Evolutionary conservation across 805 yeast genomes (phyloP).

Genomic region (Zygosaccharomyces rouxii): DNA sequence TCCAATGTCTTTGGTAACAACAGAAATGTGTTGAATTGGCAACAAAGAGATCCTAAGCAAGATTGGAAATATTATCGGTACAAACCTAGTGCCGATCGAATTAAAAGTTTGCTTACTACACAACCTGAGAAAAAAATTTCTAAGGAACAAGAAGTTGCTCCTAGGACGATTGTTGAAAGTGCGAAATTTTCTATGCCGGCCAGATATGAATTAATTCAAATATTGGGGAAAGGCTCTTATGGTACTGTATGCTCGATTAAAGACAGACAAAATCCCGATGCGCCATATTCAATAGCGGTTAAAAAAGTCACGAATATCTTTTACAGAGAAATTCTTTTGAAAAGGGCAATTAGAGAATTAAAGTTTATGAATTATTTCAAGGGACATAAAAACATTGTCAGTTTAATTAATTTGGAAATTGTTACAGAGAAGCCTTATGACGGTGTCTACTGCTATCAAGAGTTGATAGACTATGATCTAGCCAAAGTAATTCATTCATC

Average conservation of each 20-base stretch:
- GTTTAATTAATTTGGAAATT: slow-evolving; percentile 68
- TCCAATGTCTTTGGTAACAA: slow-evolving; percentile 11
- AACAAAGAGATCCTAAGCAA: slow-evolving; percentile 7
- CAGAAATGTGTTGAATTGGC: slow-evolving; percentile 9
- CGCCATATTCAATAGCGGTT: slow-evolving; percentile 53
- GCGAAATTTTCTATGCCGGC: slow-evolving; percentile 59
- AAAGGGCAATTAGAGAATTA: slow-evolving; percentile 80
- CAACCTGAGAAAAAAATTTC: slow-evolving; percentile 8
- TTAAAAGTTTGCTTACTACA: slow-evolving; percentile 12
- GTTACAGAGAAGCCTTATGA: slow-evolving; percentile 64
- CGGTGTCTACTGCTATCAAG: slow-evolving; percentile 88
- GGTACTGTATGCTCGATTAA: slow-evolving; percentile 79
- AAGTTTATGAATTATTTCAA: slow-evolving; percentile 74
- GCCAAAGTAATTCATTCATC: slow-evolving; percentile 74
- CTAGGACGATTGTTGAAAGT: slow-evolving; percentile 42
- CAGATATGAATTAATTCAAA: slow-evolving; percentile 51
- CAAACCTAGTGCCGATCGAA: slow-evolving; percentile 14
- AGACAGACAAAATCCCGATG: slow-evolving; percentile 24
- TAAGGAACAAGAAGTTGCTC: slow-evolving; percentile 1
- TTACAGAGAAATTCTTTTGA: slow-evolving; percentile 58
- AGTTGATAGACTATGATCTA: slow-evolving; percentile 75
- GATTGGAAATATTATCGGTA: slow-evolving; percentile 16
- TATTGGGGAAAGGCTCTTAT: slow-evolving; percentile 81
- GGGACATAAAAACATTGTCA: slow-evolving; percentile 81
- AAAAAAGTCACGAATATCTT: slow-evolving; percentile 76